These are phyloP conservation scores for Phytophthora europaea DNA, from an alignment of 352 stramenopile genomes.

Conservation along the genomic window DNA sequence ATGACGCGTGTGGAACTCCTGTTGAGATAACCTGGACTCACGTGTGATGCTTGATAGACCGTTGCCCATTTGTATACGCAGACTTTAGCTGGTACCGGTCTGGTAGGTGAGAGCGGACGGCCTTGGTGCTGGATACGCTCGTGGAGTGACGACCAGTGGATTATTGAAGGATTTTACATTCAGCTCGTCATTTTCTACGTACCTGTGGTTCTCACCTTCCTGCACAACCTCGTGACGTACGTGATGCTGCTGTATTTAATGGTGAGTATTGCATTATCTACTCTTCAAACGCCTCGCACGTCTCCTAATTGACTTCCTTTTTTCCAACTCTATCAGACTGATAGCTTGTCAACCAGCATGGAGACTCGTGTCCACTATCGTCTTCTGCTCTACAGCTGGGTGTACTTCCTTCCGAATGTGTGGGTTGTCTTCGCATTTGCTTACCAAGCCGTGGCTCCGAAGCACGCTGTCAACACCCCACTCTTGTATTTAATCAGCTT, in stretches of 20 bases:
- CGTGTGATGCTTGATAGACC: slow-evolving; percentile 39
- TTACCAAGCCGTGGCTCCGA: slow-evolving; percentile 56
- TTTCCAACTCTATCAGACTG: slow-evolving; percentile 40
- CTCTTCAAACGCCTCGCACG: not conserved
- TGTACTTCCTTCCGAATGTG: slow-evolving; percentile 63
- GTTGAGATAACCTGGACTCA: not conserved
- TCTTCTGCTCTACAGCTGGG: slow-evolving; percentile 73
- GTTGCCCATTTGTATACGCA: slow-evolving; percentile 61
- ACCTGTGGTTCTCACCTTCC: slow-evolving; percentile 55
- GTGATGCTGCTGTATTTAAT: slow-evolving; percentile 68
- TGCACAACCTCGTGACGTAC: slow-evolving; percentile 75
- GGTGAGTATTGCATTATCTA: slow-evolving; percentile 33
- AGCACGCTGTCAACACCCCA: slow-evolving; percentile 54
- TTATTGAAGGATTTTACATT: slow-evolving; percentile 54
- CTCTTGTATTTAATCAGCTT: slow-evolving; percentile 78
- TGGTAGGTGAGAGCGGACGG: slow-evolving; percentile 71
- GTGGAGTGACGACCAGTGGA: slow-evolving; percentile 73
- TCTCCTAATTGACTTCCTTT: not conserved
- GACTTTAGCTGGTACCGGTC: slow-evolving; percentile 46
- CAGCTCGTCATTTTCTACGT: slow-evolving; percentile 74
- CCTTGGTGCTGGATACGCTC: slow-evolving; percentile 86
- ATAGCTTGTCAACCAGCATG: slow-evolving; percentile 69
- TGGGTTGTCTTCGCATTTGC: slow-evolving; percentile 54
- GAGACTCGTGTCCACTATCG: slow-evolving; percentile 75
- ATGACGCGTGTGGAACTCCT: not conserved